A percentile compares a stretch with the other conserved stretches of the same genome.
phyloP scores from a whole-genome alignment of 768 basidiomycete species.

The Cystobasidium ongulense region DNA sequence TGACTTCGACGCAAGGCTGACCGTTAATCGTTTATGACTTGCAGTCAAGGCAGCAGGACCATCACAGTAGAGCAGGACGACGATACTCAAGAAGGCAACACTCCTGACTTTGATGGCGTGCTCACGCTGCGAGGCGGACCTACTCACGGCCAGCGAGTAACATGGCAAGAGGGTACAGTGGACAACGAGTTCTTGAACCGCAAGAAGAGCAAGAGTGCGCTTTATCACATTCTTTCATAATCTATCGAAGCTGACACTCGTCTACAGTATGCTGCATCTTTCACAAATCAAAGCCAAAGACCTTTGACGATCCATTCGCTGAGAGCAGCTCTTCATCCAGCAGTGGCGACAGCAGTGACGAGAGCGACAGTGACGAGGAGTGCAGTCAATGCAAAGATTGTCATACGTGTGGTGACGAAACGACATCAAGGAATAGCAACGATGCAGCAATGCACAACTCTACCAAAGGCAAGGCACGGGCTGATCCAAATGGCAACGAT shows the following conservation, averaged over 20 bases:
- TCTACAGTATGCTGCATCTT: conserved; percentile 21
- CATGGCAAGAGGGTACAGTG: conserved; percentile 22
- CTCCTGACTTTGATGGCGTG: conserved; percentile 7
- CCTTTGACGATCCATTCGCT: conserved; percentile 26
- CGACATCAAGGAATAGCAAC: neutral
- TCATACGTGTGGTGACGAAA: neutral
- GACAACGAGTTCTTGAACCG: conserved; percentile 29
- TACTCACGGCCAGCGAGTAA: conserved; percentile 2
- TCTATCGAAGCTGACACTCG: neutral
- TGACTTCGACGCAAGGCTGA: neutral
- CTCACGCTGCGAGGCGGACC: conserved; percentile 13
- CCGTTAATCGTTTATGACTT: neutral
- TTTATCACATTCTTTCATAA: neutral
- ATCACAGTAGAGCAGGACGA: conserved; percentile 9
- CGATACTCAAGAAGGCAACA: neutral
- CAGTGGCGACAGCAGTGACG: conserved; percentile 1
- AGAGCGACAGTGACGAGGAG: neutral
- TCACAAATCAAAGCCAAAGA: conserved; percentile 27
- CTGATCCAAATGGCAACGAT: neutral
- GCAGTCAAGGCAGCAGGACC: conserved; percentile 22
- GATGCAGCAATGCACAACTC: neutral
- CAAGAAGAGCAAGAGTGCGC: conserved; percentile 31
- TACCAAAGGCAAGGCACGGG: neutral
- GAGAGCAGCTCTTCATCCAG: neutral
- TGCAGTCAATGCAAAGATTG: neutral